phyloP scores from a whole-genome alignment of 2,329 filamentous ascomycete genomes.

The Fusarium odoratissimum region DNA sequence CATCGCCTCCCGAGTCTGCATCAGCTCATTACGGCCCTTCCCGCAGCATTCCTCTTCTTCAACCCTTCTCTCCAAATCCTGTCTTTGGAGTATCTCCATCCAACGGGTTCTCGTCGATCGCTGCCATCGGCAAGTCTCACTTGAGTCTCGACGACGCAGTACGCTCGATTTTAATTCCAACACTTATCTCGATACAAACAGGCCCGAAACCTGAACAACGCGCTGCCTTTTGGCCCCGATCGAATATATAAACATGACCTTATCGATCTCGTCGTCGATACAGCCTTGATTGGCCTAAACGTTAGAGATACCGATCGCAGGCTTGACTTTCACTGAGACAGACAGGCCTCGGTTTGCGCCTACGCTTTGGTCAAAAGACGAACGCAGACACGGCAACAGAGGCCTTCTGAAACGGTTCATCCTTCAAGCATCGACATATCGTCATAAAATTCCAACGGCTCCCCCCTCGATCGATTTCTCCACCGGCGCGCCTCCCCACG shows the following conservation, averaged over 20 bases:
- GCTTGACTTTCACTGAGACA: constrained; percentile 41
- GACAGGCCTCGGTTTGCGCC: constrained; percentile 32
- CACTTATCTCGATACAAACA: constrained; percentile 11
- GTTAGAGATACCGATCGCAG: constrained; percentile 25
- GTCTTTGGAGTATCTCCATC: constrained; percentile 18
- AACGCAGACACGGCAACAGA: constrained; percentile 40
- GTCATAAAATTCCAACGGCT: constrained; percentile 34
- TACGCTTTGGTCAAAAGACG: constrained; percentile 39
- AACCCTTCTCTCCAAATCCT: constrained; percentile 25
- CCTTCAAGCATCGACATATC: constrained; percentile 37
- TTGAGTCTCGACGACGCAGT: constrained; percentile 3
- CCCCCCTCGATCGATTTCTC: constrained; percentile 38
- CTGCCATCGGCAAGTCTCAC: not conserved
- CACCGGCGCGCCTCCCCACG: constrained; percentile 35
- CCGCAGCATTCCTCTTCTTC: constrained; percentile 35
- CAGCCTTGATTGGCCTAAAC: constrained; percentile 49
- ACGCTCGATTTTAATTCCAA: constrained; percentile 6
- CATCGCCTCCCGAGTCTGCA: constrained; percentile 39
- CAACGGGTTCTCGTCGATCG: constrained; percentile 6
- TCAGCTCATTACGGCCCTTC: constrained; percentile 45
- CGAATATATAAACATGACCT: constrained; percentile 47
- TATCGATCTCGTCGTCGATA: constrained; percentile 44
- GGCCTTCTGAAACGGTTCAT: constrained; percentile 49
- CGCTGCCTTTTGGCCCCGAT: constrained; percentile 41
- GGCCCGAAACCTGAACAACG: constrained; percentile 32